Evolutionary conservation across 192 early-diverging fungal species (phyloP).

Genomic region (Gaertneriomyces sp.): DNA sequence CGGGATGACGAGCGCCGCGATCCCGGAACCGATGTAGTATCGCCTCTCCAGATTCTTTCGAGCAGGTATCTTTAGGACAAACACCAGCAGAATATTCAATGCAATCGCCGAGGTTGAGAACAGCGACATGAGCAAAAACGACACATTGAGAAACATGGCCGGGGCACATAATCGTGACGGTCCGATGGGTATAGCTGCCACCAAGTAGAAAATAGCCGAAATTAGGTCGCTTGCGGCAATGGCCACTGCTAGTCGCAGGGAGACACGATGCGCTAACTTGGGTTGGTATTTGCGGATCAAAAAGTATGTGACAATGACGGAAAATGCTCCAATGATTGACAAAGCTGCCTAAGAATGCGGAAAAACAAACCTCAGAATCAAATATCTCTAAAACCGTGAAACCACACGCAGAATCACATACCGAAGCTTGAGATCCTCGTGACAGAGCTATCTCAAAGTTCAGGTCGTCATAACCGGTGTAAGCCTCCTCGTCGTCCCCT

Average conservation of each 20-base stretch:
- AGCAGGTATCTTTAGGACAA: constrained; percentile 10
- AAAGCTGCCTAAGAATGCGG: too few species aligned
- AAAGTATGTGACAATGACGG: neutral
- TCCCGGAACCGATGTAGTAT: constrained; percentile 5
- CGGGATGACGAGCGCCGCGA: constrained; percentile 13
- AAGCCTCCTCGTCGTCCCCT: too few species aligned
- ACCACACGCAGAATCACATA: too few species aligned
- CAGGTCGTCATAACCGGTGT: too few species aligned
- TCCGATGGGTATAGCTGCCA: constrained; percentile 17
- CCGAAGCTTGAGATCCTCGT: too few species aligned
- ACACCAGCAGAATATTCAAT: constrained; percentile 22
- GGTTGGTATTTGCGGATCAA: constrained; percentile 10
- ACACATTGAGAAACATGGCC: constrained; percentile 13
- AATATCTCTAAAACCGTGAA: too few species aligned
- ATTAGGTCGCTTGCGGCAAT: constrained; percentile 5
- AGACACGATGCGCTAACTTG: constrained; percentile 14
- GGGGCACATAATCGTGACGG: constrained; percentile 3
- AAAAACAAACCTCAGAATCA: too few species aligned
- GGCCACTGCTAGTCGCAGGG: constrained; percentile 11
- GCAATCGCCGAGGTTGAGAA: constrained; percentile 19
- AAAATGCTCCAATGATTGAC: too few species aligned
- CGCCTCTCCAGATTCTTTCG: constrained; percentile 5
- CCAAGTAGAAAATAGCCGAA: constrained; percentile 2
- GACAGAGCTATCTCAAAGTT: too few species aligned
- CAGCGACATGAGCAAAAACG: constrained; percentile 16